Evolutionary conservation across 495 filamentous ascomycete species (phyloP), one percentile per base, ranked within the genome.

Genomic region (Aspergillus affinis): DNA sequence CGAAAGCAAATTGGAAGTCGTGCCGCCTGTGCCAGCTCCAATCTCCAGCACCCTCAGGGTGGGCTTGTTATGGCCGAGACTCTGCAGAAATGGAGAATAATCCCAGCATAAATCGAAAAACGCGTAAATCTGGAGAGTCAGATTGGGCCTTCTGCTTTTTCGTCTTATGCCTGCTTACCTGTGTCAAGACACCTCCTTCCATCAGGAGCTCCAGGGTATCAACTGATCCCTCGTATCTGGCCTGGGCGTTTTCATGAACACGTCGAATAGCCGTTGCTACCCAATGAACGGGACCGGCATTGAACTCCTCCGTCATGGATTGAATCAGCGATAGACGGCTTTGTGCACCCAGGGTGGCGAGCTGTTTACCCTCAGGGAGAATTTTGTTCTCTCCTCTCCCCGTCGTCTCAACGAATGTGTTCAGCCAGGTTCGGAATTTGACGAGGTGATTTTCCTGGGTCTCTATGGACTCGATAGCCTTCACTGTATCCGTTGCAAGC

Each of bases 11-110:
- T 54, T 47, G 0, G 15, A 29, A 1, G 79, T 75, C 26, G 36
- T 51, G 15, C 72, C 69, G 0, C 76, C 78, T 0, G 79, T 81
- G 0, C 79, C 79, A 2, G 77, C 74, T 4, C 81, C 80, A 20
- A 83, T 71, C 60, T 83, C 80, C 9, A 82, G 66, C 5, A 83
- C 68, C 0, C 70, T 64, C 36, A 81, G 57, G 2, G 36, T 51
- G 0, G 80, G 79, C 9, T 76, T 79, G 51, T 20, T 61, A 55
- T 80, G 70, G 1, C 65, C 67, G 1, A 81, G 62, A 0, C 51
- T 27, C 9, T 50, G 48, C 20, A 74, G 44, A 17, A 71, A 68
- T 0, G 62, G 57, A 26, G 54, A 52, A 30, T 57, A 62, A n/a
- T 61, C 21, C 13, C 27, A 36, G 63, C 32, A 20, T n/a, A 58